A percentile compares a stretch with the other conserved stretches of the same genome.
Conservation (phyloP, 805 yeast genomes). For the Kazachstania africana region DNA sequence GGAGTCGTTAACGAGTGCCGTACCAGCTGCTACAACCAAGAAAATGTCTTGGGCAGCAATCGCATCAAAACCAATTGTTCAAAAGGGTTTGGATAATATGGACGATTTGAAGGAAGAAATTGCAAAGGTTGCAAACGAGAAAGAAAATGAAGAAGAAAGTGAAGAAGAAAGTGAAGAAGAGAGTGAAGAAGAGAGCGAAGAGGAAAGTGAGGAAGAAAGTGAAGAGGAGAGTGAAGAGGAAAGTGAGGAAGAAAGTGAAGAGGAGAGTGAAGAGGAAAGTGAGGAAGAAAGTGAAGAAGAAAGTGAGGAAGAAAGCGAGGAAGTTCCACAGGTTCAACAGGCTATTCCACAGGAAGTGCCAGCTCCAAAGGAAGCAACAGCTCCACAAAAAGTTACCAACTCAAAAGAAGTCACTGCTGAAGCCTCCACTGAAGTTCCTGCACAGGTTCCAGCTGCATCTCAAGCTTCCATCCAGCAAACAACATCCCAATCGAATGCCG, state of each 20-base stretch:
- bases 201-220: slow-evolving; percentile 4
- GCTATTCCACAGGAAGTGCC: no score
- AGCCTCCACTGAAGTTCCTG: background rate
- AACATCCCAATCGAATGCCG: slow-evolving; percentile 13
- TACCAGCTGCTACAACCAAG: no score
- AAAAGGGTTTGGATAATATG: slow-evolving; percentile 21
- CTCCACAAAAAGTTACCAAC: slow-evolving; percentile 2
- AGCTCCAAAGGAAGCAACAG: background rate
- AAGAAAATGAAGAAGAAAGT: slow-evolving; percentile 4
- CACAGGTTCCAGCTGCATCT: slow-evolving; percentile 10
- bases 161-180: slow-evolving; percentile 4
- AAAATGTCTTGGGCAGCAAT: slow-evolving; percentile 61
- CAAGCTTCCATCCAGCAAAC: slow-evolving; percentile 22
- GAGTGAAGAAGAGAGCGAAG: slow-evolving; percentile 1
- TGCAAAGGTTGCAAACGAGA: slow-evolving; percentile 11
- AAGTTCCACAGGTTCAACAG: no score
- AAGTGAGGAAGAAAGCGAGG: slow-evolving; percentile 1
- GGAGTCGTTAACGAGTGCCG: no score
- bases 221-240: slow-evolving; percentile 3
- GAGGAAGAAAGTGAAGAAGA: slow-evolving; percentile 5
- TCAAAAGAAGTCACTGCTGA: background rate
- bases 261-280: slow-evolving; percentile 3
- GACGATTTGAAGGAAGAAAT: slow-evolving; percentile 27
- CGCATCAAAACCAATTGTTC: slow-evolving; percentile 32
- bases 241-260: slow-evolving; percentile 4